Conservation (phyloP, 441 rosid species). For the Bruguiera hainesii region DNA sequence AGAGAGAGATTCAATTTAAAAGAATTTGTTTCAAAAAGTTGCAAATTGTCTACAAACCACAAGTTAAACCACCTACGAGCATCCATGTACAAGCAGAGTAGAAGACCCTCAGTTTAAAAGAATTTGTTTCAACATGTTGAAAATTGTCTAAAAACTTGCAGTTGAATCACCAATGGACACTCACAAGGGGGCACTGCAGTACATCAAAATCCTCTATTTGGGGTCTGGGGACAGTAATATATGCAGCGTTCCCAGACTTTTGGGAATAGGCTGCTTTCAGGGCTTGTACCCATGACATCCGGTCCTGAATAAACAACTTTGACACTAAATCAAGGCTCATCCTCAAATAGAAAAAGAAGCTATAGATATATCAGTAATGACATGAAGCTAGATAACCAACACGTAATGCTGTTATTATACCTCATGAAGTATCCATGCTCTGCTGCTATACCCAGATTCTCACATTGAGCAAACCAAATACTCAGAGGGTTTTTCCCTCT, state of each 20-base stretch:
- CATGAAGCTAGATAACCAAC: neutral
- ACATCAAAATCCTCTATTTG: too few species aligned
- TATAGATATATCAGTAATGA: too few species aligned
- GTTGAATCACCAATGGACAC: neutral
- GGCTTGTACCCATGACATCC: too few species aligned
- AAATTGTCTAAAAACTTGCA: neutral
- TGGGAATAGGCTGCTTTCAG: too few species aligned
- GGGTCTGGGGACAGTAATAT: too few species aligned
- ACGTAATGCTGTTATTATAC: conserved; percentile 38
- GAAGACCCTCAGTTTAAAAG: too few species aligned
- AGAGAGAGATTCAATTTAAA: neutral
- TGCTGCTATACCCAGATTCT: conserved; percentile 81
- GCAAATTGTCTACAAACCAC: neutral
- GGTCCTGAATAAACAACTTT: too few species aligned
- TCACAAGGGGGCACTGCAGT: neutral
- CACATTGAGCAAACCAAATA: conserved; percentile 77
- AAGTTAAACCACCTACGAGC: neutral
- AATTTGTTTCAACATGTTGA: neutral
- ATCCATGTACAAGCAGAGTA: neutral
- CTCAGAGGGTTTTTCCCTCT: conserved; percentile 62
- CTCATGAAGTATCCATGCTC: conserved; percentile 88
- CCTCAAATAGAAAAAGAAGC: too few species aligned
- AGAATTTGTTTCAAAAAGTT: neutral
- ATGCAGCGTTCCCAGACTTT: too few species aligned
- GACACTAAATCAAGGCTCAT: too few species aligned